Base-by-base conservation (phyloP, 805 yeast species). In the Metschnikowia lochheadii region DNA sequence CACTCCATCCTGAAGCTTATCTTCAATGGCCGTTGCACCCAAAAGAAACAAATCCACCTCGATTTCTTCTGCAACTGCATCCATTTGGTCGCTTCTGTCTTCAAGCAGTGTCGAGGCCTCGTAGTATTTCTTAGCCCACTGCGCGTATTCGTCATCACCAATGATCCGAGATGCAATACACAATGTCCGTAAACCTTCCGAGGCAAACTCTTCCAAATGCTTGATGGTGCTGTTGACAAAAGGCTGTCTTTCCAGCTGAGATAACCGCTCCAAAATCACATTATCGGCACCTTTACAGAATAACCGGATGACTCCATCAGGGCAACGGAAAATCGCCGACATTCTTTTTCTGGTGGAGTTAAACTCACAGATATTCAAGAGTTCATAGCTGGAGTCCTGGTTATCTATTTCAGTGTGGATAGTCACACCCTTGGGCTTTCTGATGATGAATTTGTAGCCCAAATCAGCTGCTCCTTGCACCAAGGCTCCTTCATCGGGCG, bases 21-120 rank as follows among this genome's bases (percentile, higher is more conserved):
- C 99, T 66, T 94, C 99, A 64, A 94, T 94, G 1, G 99, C 99
- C 35, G 99, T 95, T 1, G 98, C 98, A 37, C 99, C 99, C 15
- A 94, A 72, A 37, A 94, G 70, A 53, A 84, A 84, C 56, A 94
- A 71, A 53, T 87, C 85, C 35, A 74, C 78, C 66, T 94, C 99
- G 54, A 94, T 90, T 49, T 82, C 59, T 61, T 92, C 96, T 0
- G 99, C 98, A 11, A 87, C 96, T 7, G 79, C 87, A 62, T 91
- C 98, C 49, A 95, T 73, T 62, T 82, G 83, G 26, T 82, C 83
- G 23, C 84, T 69, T 67, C 99, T 80, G 63, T 89, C 72, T 5
- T 80, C 84, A 63, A 94, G 67, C 2, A 96, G 81, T 1, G 96
- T 87, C 0, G 97, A 80, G 1, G 99, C 99, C 50, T 80, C 81